A percentile compares a stretch with the other conserved stretches of the same genome.
These are phyloP conservation scores for Fusarium sacchari DNA, from an alignment of 2,329 filamentous ascomycete genomes.

Conservation along the genomic window DNA sequence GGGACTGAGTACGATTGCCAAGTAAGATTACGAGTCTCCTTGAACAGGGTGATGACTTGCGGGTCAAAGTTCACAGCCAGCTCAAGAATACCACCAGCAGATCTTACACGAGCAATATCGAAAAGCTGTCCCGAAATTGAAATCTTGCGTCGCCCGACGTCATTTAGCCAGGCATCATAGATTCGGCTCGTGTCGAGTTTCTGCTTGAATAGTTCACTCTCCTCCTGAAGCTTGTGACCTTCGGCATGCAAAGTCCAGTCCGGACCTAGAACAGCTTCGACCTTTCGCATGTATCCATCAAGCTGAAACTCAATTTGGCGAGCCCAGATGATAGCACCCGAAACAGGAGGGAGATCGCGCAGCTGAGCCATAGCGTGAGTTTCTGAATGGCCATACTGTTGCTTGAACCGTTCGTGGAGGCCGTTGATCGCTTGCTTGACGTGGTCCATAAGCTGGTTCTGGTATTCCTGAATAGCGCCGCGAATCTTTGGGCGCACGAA, in stretches of 20 bases:
- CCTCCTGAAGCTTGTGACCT: slow-evolving; percentile 90
- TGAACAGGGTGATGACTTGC: slow-evolving; percentile 97
- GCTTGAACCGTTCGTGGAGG: slow-evolving; percentile 96
- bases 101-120: slow-evolving; percentile 85
- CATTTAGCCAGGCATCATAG: slow-evolving; percentile 93
- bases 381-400: slow-evolving; percentile 98
- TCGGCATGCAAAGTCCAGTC: slow-evolving; percentile 96
- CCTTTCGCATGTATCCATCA: slow-evolving; percentile 96
- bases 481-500: slow-evolving; percentile 99
- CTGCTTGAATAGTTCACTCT: slow-evolving; percentile 93
- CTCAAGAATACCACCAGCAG: slow-evolving; percentile 89
- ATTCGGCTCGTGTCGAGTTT: slow-evolving; percentile 95
- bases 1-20: slow-evolving; percentile 97
- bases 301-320: slow-evolving; percentile 96
- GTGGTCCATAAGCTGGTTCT: slow-evolving; percentile 96
- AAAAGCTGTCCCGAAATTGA: slow-evolving; percentile 94
- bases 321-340: slow-evolving; percentile 97
- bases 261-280: slow-evolving; percentile 95
- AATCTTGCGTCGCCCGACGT: slow-evolving; percentile 88
- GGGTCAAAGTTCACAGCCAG: slow-evolving; percentile 95
- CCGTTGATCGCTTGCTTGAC: slow-evolving; percentile 95
- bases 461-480: slow-evolving; percentile 96
- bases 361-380: slow-evolving; percentile 98
- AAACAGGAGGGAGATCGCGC: slow-evolving; percentile 93
- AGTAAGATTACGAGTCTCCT: slow-evolving; percentile 94